These are phyloP conservation scores for Ramalina intermedia DNA, from an alignment of 495 filamentous ascomycete species.

Conservation along the genomic window DNA sequence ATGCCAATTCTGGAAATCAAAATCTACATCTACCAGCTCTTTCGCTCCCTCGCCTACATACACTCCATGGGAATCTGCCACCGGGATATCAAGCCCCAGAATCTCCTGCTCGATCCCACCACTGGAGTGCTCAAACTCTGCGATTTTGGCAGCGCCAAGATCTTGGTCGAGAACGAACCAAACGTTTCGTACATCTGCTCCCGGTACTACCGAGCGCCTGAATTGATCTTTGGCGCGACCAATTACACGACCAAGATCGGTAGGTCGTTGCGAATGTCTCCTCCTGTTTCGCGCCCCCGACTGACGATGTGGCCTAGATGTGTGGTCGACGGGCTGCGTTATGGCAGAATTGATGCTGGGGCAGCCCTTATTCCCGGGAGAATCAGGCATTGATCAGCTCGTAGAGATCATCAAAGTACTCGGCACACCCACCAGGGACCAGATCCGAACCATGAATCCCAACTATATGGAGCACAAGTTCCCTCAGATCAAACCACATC, in stretches of 20 bases:
- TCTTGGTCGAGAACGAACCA: slow-evolving; percentile 94
- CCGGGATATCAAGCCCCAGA: slow-evolving; percentile 98
- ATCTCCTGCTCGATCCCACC: slow-evolving; percentile 79
- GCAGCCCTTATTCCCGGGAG: slow-evolving; percentile 96
- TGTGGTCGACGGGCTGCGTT: slow-evolving; percentile 98
- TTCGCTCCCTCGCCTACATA: slow-evolving; percentile 95
- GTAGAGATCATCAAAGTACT: slow-evolving; percentile 99
- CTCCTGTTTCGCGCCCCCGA: slow-evolving; percentile 6
- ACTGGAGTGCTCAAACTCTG: slow-evolving; percentile 92
- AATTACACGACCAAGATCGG: slow-evolving; percentile 99
- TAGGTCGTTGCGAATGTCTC: slow-evolving; percentile 31
- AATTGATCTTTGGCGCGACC: slow-evolving; percentile 96
- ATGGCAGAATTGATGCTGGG: slow-evolving; percentile 99
- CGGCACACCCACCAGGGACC: slow-evolving; percentile 92
- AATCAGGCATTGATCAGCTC: slow-evolving; percentile 95
- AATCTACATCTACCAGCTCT: slow-evolving; percentile 98
- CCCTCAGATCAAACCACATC: slow-evolving; percentile 98
- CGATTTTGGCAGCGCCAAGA: slow-evolving; percentile 98
- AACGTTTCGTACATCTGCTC: slow-evolving; percentile 99
- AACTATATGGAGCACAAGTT: slow-evolving; percentile 99
- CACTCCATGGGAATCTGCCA: slow-evolving; percentile 99
- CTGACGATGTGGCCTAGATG: slow-evolving; percentile 47
- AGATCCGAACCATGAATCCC: slow-evolving; percentile 99
- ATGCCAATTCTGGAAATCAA: slow-evolving; percentile 99
- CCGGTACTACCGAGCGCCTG: slow-evolving; percentile 93